Percentiles rank a stretch among this genome's conserved stretches.
Conservation (phyloP, 73 alveolate species). For the Symbiodinium natans region DNA sequence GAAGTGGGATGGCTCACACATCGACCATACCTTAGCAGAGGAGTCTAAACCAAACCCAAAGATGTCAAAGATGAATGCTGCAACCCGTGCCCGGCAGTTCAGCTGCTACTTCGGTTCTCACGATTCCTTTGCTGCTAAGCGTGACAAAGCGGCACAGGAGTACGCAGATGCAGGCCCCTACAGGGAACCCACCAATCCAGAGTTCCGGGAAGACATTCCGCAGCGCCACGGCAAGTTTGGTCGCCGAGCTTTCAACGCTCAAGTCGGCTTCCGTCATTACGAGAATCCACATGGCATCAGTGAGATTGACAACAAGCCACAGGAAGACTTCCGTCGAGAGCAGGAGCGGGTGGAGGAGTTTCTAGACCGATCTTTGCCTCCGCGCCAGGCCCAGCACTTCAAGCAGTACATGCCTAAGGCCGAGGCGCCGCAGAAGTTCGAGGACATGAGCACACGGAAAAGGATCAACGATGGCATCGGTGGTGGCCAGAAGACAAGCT, state of each 20-base stretch:
- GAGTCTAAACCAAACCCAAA: background rate
- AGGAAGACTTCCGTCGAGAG: background rate
- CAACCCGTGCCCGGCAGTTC: background rate
- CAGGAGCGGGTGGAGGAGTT: slow-evolving; percentile 13
- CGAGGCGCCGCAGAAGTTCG: background rate
- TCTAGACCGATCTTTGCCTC: background rate
- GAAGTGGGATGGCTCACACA: background rate
- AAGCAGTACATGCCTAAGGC: slow-evolving; percentile 2
- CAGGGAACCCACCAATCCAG: background rate
- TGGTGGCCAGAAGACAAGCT: background rate
- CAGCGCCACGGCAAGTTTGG: slow-evolving; percentile 26
- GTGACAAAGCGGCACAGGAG: background rate
- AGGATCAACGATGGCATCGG: background rate
- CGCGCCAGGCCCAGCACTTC: slow-evolving; percentile 1
- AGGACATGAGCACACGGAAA: background rate
- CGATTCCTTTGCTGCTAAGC: background rate
- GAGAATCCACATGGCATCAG: slow-evolving; percentile 1
- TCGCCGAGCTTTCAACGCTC: slow-evolving; percentile 2
- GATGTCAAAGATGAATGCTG: background rate
- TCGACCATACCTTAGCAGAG: background rate
- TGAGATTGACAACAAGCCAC: slow-evolving; percentile 7
- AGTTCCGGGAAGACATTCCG: slow-evolving; percentile 19
- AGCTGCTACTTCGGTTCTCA: background rate
- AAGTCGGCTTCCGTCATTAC: background rate
- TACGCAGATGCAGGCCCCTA: background rate